Percentiles rank a stretch among this genome's conserved stretches.
Conservation (phyloP, 2,329 filamentous ascomycete genomes). For the Exophiala viscosa region DNA sequence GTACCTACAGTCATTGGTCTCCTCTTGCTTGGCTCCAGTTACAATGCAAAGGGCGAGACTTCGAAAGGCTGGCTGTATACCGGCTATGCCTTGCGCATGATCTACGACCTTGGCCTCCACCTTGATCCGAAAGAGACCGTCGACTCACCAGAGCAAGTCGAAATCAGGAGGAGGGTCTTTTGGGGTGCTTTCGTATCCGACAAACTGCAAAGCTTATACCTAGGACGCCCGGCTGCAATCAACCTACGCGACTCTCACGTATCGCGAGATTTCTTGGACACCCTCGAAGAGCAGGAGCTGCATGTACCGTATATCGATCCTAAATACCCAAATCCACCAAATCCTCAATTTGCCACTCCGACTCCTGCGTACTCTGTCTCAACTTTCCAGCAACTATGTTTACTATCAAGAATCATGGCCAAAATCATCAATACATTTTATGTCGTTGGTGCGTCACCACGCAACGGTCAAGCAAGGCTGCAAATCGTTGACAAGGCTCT, state of each 20-base stretch:
- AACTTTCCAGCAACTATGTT: conserved; percentile 36
- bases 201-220: conserved; percentile 22
- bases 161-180: conserved; percentile 34
- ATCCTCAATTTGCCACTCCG: background rate
- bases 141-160: conserved; percentile 29
- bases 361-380: conserved; percentile 33
- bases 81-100: too few species aligned
- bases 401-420: conserved; percentile 38
- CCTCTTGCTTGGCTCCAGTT: too few species aligned
- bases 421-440: conserved; percentile 38
- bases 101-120: conserved; percentile 54
- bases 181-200: conserved; percentile 35
- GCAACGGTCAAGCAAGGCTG: conserved; percentile 30
- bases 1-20: conserved; percentile 50
- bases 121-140: conserved; percentile 31
- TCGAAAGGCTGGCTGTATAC: too few species aligned
- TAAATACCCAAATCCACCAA: background rate
- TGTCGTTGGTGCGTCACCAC: conserved; percentile 28
- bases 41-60: too few species aligned
- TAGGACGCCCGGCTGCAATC: conserved; percentile 27
- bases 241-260: conserved; percentile 23
- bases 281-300: conserved; percentile 32
- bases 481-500: conserved; percentile 31
- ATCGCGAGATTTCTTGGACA: conserved; percentile 33
- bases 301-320: conserved; percentile 27